Conservation (phyloP, 257 asterid species). For the Thymus quinquecostatus region DNA sequence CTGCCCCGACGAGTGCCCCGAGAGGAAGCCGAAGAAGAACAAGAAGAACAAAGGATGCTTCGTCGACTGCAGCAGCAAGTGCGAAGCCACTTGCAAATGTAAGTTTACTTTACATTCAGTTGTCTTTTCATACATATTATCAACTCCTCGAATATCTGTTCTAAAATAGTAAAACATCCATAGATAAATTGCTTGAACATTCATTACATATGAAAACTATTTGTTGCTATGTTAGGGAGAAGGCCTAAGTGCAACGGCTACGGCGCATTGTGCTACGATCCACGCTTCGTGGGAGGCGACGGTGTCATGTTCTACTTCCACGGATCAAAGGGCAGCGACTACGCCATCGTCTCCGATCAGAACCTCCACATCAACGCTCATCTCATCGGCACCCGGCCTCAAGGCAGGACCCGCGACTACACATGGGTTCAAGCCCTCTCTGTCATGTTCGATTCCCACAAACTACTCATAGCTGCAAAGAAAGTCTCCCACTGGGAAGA, state of each 20-base stretch:
- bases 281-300: constrained; percentile 79
- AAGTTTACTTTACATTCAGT: constrained; percentile 15
- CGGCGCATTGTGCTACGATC: constrained; percentile 73
- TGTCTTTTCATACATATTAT: background rate
- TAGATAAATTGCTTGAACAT: too few species aligned
- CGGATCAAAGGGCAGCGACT: constrained; percentile 58
- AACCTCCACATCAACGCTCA: constrained; percentile 77
- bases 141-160: background rate
- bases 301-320: constrained; percentile 90
- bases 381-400: constrained; percentile 67
- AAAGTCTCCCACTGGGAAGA: constrained; percentile 55
- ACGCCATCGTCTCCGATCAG: constrained; percentile 67
- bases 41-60: constrained; percentile 65
- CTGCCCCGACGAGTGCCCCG: constrained; percentile 60
- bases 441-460: constrained; percentile 60
- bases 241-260: constrained; percentile 64
- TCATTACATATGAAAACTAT: too few species aligned
- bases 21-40: constrained; percentile 64
- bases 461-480: constrained; percentile 57
- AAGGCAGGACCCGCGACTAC: constrained; percentile 68
- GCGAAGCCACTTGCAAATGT: constrained; percentile 73
- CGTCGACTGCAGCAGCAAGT: constrained; percentile 63
- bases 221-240: constrained; percentile 49
- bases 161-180: background rate
- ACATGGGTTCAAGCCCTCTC: constrained; percentile 86